A percentile compares a stretch with the other conserved stretches of the same genome.
Conservation (phyloP, 306 rosid genomes). For the Prosopis cineraria region DNA sequence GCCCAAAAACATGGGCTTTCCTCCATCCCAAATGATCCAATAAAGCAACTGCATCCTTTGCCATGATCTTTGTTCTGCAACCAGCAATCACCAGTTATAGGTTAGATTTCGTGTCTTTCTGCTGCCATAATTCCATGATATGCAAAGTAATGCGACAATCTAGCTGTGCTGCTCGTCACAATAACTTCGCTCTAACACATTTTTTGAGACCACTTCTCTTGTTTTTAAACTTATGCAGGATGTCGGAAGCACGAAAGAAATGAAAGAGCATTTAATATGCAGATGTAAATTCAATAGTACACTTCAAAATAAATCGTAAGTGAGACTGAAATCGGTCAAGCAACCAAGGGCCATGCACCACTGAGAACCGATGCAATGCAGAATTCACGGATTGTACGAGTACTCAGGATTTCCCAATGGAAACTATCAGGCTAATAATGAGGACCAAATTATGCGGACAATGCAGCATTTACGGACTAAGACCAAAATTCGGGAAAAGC, state of each 20-base stretch:
- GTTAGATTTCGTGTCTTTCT: constrained; percentile 10
- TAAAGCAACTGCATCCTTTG: constrained; percentile 80
- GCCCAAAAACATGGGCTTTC: constrained; percentile 88
- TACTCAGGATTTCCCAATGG: background rate
- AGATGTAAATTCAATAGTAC: background rate
- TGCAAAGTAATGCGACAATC: background rate
- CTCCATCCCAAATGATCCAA: constrained; percentile 93
- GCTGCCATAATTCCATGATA: background rate
- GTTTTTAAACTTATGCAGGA: background rate
- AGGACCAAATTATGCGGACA: background rate
- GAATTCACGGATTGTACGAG: background rate
- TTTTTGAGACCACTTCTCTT: background rate
- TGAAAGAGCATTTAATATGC: background rate
- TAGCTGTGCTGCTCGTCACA: background rate
- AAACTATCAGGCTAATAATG: background rate
- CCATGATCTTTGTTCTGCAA: constrained; percentile 89
- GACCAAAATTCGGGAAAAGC: background rate
- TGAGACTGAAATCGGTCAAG: background rate
- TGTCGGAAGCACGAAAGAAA: background rate
- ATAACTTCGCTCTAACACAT: background rate
- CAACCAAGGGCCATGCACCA: background rate
- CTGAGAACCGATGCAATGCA: background rate
- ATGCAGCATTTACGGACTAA: background rate
- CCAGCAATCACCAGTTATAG: constrained; percentile 26
- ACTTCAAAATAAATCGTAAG: background rate